Conservation (phyloP, 139 green algal genomes). For the Trebouxia sp. region DNA sequence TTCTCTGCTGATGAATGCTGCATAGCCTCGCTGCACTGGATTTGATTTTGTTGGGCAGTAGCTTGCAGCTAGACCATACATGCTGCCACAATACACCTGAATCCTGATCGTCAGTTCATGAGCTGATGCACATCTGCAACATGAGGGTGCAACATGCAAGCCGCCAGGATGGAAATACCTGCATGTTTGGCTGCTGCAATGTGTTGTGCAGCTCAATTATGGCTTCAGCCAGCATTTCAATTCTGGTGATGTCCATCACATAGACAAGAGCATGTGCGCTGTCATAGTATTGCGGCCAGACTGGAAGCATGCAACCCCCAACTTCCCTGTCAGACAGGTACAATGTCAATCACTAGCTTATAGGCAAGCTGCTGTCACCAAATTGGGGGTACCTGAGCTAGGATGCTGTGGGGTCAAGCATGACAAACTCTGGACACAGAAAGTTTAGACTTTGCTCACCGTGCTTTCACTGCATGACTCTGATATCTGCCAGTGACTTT, state of each 20-base stretch:
- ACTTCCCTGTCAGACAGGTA: constrained; percentile 2
- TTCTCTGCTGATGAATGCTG: too few species aligned
- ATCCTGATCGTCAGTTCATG: too few species aligned
- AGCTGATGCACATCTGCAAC: too few species aligned
- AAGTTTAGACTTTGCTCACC: too few species aligned
- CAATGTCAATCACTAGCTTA: too few species aligned
- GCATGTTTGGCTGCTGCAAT: neutral
- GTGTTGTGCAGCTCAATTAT: neutral
- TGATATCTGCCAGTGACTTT: neutral
- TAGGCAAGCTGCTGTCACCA: neutral
- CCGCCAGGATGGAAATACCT: neutral
- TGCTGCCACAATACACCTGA: too few species aligned
- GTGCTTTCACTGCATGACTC: neutral
- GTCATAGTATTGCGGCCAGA: constrained; percentile 18
- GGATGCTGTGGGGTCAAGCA: too few species aligned
- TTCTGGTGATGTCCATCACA: neutral
- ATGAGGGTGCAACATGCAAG: too few species aligned
- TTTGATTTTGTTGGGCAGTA: constrained; percentile 3
- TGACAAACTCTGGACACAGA: too few species aligned
- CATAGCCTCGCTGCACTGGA: neutral
- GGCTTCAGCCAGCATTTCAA: neutral
- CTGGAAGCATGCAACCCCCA: constrained; percentile 22
- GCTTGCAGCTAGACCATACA: neutral
- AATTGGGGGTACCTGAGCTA: too few species aligned
- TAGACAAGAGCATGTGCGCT: neutral